These are phyloP conservation scores for Biscogniauxia mediterranea DNA, from an alignment of 2,329 filamentous ascomycete genomes.

Conservation along the genomic window DNA sequence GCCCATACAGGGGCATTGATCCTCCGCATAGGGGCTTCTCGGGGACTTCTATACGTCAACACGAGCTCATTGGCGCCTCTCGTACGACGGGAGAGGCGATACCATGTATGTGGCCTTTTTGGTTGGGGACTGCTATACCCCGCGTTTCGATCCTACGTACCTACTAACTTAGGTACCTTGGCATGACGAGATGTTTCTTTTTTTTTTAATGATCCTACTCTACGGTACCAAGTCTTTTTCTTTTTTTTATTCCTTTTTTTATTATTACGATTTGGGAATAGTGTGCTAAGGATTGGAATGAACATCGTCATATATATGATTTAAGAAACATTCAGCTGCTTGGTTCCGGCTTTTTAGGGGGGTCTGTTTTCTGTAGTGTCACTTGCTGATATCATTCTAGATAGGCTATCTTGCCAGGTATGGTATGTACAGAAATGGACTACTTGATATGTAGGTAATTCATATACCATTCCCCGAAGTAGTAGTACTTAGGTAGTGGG, in stretches of 20 bases:
- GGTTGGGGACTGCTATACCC: neutral
- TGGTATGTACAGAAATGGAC: no score
- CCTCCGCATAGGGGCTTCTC: no score
- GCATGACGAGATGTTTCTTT: neutral
- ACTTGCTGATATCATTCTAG: no score
- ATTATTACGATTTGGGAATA: neutral
- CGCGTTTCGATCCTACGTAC: neutral
- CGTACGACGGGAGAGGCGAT: conserved; percentile 3
- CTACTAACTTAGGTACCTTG: neutral
- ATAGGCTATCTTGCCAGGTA: no score
- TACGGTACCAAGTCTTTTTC: no score
- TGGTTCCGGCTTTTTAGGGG: neutral
- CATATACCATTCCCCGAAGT: no score
- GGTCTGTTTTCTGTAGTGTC: no score
- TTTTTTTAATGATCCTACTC: neutral
- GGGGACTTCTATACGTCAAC: neutral
- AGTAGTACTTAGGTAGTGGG: no score
- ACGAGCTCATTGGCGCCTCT: conserved; percentile 2
- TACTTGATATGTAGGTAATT: no score
- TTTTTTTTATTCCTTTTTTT: no score
- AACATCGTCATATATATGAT: neutral
- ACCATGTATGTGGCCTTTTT: neutral
- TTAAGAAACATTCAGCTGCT: neutral
- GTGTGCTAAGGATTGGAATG: neutral
- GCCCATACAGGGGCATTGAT: no score